Evolutionary conservation across 2,329 filamentous ascomycete genomes (phyloP).

Genomic region (Cladophialophora yegresii): DNA sequence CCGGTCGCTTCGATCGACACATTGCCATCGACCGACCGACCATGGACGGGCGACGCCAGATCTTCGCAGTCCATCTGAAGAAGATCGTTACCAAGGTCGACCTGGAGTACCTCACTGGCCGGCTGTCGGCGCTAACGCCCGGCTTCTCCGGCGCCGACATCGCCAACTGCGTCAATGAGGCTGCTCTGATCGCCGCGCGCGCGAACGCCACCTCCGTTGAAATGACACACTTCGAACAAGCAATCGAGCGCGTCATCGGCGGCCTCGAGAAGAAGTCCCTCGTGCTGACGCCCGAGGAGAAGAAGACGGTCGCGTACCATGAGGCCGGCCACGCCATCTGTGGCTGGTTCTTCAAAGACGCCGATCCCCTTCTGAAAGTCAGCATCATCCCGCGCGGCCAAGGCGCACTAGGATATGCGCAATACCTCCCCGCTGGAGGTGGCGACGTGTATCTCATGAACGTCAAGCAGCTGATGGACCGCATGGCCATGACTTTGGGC

Average conservation of each 20-base stretch:
- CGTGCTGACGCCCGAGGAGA: constrained; percentile 89
- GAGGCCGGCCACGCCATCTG: constrained; percentile 98
- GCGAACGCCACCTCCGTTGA: constrained; percentile 75
- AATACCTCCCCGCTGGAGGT: constrained; percentile 80
- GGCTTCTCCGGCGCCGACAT: constrained; percentile 98
- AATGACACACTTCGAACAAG: constrained; percentile 93
- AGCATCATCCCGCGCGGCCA: constrained; percentile 97
- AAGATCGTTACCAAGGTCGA: constrained; percentile 95
- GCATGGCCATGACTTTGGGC: constrained; percentile 98
- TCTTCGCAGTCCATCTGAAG: constrained; percentile 89
- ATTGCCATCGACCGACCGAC: constrained; percentile 93
- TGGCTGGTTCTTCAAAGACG: constrained; percentile 94
- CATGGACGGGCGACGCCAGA: constrained; percentile 94
- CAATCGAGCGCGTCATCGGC: constrained; percentile 94
- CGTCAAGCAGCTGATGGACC: constrained; percentile 93
- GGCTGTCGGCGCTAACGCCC: constrained; percentile 87
- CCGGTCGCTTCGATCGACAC: constrained; percentile 94
- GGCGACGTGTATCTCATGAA: constrained; percentile 92
- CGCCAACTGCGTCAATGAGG: constrained; percentile 97
- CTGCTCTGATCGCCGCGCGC: constrained; percentile 89
- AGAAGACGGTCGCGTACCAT: constrained; percentile 95
- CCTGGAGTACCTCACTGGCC: constrained; percentile 80
- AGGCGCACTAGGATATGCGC: constrained; percentile 90
- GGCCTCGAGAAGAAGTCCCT: constrained; percentile 97
- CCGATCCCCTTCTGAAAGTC: constrained; percentile 96